Percentiles rank a stretch among this genome's conserved stretches.
These are phyloP conservation scores for Corniculantispora saksenae DNA, from an alignment of 2,329 filamentous ascomycete species.

Conservation along the genomic window DNA sequence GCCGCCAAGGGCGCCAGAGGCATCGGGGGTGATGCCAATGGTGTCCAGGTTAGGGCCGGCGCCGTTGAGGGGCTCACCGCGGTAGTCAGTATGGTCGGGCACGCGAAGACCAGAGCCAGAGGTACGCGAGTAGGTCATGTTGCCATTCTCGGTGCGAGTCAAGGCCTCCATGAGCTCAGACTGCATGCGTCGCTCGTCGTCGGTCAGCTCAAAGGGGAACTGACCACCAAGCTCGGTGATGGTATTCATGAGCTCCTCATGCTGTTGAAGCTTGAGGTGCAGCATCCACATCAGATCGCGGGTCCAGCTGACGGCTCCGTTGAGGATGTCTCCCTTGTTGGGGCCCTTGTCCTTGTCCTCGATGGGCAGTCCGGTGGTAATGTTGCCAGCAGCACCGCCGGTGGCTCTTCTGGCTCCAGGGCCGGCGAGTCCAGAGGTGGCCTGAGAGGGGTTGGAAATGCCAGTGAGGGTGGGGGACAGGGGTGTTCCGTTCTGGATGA, in stretches of 20 bases:
- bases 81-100: conserved; percentile 88
- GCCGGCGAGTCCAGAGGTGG: conserved; percentile 84
- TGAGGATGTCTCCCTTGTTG: conserved; percentile 98
- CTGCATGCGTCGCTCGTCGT: conserved; percentile 95
- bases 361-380: conserved; percentile 86
- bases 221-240: conserved; percentile 71
- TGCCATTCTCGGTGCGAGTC: conserved; percentile 72
- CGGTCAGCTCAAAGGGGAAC: conserved; percentile 79
- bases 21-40: conserved; percentile 41
- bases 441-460: conserved; percentile 67
- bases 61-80: conserved; percentile 71
- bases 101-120: conserved; percentile 85
- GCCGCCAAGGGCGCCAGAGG: conserved; percentile 37
- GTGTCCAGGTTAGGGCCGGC: conserved; percentile 37
- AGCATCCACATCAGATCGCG: conserved; percentile 97
- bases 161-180: conserved; percentile 87
- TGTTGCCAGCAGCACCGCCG: conserved; percentile 70
- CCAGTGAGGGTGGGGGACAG: conserved; percentile 80
- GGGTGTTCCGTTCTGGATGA: conserved; percentile 88
- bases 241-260: conserved; percentile 79
- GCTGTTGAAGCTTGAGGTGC: conserved; percentile 84
- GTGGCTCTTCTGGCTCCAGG: conserved; percentile 80
- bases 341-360: conserved; percentile 99
- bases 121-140: conserved; percentile 82
- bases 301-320: conserved; percentile 95